Evolutionary conservation across 2,329 filamentous ascomycete species (phyloP).

Genomic region (Aspergillus melleus): DNA sequence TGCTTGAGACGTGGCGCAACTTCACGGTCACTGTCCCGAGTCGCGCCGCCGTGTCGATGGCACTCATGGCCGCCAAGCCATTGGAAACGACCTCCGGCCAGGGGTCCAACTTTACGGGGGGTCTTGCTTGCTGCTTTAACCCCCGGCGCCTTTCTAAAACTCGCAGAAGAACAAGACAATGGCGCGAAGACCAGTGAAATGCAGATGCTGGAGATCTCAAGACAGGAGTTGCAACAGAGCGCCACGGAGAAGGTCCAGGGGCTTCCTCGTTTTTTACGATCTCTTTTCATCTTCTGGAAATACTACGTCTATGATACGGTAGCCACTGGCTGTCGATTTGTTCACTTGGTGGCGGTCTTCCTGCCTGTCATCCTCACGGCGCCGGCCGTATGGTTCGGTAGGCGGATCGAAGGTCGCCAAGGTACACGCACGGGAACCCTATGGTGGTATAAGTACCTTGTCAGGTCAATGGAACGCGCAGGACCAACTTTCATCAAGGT

Average conservation of each 20-base stretch:
- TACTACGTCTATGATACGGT: conserved; percentile 67
- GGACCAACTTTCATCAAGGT: conserved; percentile 98
- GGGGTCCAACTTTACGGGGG: conserved; percentile 27
- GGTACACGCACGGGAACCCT: conserved; percentile 78
- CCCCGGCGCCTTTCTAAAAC: conserved; percentile 60
- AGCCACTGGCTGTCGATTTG: conserved; percentile 81
- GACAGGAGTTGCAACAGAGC: conserved; percentile 71
- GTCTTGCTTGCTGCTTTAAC: conserved; percentile 50
- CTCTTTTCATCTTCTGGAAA: conserved; percentile 67
- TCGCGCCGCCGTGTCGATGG: conserved; percentile 31
- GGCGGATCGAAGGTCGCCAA: conserved; percentile 61
- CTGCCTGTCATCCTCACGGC: conserved; percentile 81
- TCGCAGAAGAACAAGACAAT: conserved; percentile 52
- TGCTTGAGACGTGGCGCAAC: conserved; percentile 46
- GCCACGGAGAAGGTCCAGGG: conserved; percentile 64
- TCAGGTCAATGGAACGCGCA: conserved; percentile 85
- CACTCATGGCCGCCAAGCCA: conserved; percentile 27
- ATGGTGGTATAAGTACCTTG: conserved; percentile 93
- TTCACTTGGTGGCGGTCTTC: conserved; percentile 85
- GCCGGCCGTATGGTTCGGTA: conserved; percentile 78
- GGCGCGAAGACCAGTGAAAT: conserved; percentile 70
- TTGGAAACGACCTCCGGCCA: conserved; percentile 17
- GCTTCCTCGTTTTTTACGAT: conserved; percentile 58
- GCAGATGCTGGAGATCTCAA: conserved; percentile 82
- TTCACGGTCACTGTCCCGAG: conserved; percentile 34